Conservation (phyloP, 1,139 yeast species). For the Candida albicans region DNA sequence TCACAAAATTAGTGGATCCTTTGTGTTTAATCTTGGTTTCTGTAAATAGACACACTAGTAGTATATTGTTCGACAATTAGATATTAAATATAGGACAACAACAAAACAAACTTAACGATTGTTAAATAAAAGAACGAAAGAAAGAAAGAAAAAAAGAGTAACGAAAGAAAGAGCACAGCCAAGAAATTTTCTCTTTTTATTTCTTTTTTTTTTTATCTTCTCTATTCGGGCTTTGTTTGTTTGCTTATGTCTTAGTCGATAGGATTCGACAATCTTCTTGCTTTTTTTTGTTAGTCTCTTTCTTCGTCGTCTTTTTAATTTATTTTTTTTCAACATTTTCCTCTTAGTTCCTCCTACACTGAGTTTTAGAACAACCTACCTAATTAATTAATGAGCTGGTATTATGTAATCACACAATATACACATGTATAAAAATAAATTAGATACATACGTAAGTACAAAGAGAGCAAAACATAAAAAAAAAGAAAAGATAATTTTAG, state of each 20-base stretch:
- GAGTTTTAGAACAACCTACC: neutral
- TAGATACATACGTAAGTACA: no score
- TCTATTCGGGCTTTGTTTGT: neutral
- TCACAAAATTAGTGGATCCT: no score
- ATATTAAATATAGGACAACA: no score
- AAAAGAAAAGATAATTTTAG: neutral
- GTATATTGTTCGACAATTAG: no score
- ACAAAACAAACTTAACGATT: no score
- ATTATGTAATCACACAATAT: no score
- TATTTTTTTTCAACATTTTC: slow-evolving; percentile 1
- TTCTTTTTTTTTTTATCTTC: neutral
- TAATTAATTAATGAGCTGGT: neutral
- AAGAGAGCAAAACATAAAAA: neutral
- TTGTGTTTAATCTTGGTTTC: no score
- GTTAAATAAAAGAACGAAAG: no score
- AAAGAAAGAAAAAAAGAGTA: neutral
- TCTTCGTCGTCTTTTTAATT: neutral
- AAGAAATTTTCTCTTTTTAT: neutral
- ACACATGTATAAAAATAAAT: no score
- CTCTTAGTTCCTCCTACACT: neutral
- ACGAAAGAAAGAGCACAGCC: slow-evolving; percentile 1
- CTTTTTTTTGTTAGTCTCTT: neutral
- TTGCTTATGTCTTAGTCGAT: neutral
- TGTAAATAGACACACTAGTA: no score
- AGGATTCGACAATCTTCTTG: no score